These are phyloP conservation scores for Colletotrichum aenigma DNA, from an alignment of 2,329 filamentous ascomycete species.

Conservation along the genomic window DNA sequence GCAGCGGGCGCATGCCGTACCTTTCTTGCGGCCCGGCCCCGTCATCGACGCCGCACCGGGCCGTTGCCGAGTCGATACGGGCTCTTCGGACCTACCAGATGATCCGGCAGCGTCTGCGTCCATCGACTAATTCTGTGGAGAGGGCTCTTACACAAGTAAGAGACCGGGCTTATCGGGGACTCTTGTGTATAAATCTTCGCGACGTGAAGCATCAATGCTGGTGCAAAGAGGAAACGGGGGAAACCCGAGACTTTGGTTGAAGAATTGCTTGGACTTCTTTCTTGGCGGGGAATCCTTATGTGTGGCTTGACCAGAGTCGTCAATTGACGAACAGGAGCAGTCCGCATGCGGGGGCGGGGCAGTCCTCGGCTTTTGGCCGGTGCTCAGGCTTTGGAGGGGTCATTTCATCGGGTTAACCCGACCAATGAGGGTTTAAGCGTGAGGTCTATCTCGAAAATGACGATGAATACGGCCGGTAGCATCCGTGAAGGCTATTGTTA, in stretches of 20 bases:
- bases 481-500: not conserved
- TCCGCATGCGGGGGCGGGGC: not conserved
- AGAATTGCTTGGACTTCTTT: not conserved
- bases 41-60: not conserved
- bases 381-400: not conserved
- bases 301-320: not conserved
- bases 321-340: not conserved
- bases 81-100: not conserved
- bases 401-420: not conserved
- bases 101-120: not conserved
- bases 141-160: not conserved
- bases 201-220: not conserved
- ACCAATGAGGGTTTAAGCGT: not conserved
- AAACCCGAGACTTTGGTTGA: not conserved
- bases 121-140: not conserved
- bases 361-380: not conserved
- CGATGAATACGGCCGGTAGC: not conserved
- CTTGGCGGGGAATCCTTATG: not conserved
- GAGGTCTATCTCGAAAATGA: not conserved
- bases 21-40: slow-evolving; percentile 25
- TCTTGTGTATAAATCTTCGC: not conserved
- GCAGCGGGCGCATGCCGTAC: slow-evolving; percentile 34
- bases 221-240: not conserved
- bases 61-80: not conserved
- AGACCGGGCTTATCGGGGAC: not conserved